Evolutionary conservation across 2,329 filamentous ascomycete species (phyloP), one percentile per base, ranked within the genome.

Genomic region (Paradendryphiella salina): DNA sequence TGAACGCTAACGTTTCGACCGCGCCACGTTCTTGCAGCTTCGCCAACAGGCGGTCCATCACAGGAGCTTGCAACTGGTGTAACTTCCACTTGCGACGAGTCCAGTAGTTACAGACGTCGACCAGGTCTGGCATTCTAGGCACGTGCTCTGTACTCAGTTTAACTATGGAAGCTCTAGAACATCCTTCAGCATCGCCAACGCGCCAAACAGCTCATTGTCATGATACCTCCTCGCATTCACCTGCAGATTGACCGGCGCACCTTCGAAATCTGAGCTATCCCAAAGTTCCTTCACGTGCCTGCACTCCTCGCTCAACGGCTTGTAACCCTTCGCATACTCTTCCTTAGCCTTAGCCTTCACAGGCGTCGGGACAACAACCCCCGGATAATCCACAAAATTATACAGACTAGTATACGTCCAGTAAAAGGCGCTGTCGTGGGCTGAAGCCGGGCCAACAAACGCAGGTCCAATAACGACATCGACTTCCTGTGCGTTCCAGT

Each of bases 311-410:
- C 59, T 61, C 32, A 63, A 36, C 8, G 54, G 51, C 46, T 44
- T 31, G 26, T 59, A 60, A 35, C 52, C 57, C 11, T 18, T 38
- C 5, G 49, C 47, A 46, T 66, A 63, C 29, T 38, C 31, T 33
- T 61, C 62, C 10, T 55, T 52, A 5, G 20, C 31, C 17, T 54
- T 43, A 10, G 48, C 38, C 29, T 26, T 37, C 6, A 66, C 50
- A 1, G 57, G 55, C 32, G 63, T 65, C 10, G 61, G 60, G 1
- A 62, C 50, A 10, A 59, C 58, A 6, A 56, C 58, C 1, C 58
- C 61, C 0, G 61, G 61, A 35, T 64, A 64, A 40, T 64, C 61
- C 1, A 63, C 54, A 14, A 60, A 38, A 20, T 64, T 64, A 14
- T 46, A 64, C 32, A 63, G 18, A 21, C 43, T 46, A 4, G 61